Percentiles rank a stretch among this genome's conserved stretches.
phyloP scores from a whole-genome alignment of 495 filamentous ascomycete genomes.

The Penicillium longicatenatum region DNA sequence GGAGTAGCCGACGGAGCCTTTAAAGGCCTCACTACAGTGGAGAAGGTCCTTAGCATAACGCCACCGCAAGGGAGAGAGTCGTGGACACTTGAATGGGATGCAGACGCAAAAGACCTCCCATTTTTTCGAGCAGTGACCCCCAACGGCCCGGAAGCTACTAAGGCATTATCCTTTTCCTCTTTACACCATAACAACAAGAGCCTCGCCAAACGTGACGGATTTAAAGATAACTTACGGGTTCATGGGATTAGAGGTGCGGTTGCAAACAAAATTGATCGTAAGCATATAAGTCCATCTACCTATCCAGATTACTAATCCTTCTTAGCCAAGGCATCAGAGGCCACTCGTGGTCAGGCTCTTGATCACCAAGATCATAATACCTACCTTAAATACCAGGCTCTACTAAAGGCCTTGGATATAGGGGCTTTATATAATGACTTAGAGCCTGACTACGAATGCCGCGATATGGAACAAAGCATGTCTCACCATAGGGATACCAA shows the following conservation, averaged over 20 bases:
- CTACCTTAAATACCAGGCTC: slow-evolving; percentile 27
- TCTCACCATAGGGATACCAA: slow-evolving; percentile 26
- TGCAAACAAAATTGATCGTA: no score
- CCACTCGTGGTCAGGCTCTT: slow-evolving; percentile 23
- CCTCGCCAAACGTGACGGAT: slow-evolving; percentile 21
- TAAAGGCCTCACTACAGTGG: slow-evolving; percentile 19
- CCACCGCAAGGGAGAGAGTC: slow-evolving; percentile 25
- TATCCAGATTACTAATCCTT: no score
- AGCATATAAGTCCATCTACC: no score
- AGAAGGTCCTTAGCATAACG: slow-evolving; percentile 18
- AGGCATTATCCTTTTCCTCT: slow-evolving; percentile 7
- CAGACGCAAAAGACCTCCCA: neutral
- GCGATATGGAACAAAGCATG: slow-evolving; percentile 30
- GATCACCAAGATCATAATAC: slow-evolving; percentile 26
- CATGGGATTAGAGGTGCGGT: slow-evolving; percentile 23
- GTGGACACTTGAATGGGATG: slow-evolving; percentile 13
- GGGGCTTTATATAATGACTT: slow-evolving; percentile 22
- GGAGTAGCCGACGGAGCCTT: slow-evolving; percentile 25
- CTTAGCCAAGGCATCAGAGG: slow-evolving; percentile 27
- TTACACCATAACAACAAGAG: slow-evolving; percentile 19
- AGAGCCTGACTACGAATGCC: slow-evolving; percentile 25
- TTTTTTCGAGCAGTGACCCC: slow-evolving; percentile 6
- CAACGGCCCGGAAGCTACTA: neutral
- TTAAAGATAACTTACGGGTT: slow-evolving; percentile 21
- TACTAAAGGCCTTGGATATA: slow-evolving; percentile 23